These are phyloP conservation scores for Panicum virgatum DNA, from an alignment of 202 grass and related monocot genomes.

Conservation along the genomic window DNA sequence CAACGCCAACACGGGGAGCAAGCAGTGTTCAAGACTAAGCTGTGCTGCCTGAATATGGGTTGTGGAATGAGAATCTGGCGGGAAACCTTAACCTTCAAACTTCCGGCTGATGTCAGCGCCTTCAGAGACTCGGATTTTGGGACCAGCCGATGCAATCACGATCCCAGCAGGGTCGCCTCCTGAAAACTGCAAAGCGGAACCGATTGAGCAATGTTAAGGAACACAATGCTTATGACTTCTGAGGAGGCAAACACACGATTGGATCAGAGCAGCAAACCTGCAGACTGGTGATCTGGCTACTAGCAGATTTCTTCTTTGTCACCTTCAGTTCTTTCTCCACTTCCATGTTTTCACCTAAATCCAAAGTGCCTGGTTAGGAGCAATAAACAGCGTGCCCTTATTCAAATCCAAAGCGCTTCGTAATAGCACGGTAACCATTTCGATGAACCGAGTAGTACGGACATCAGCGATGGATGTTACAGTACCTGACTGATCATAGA, in stretches of 20 bases:
- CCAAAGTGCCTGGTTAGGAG: background rate
- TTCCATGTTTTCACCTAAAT: conserved; percentile 51
- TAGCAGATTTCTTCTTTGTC: conserved; percentile 56
- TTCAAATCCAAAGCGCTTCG: too few relatives aligned
- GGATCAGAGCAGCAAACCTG: conserved; percentile 45
- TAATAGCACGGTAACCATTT: background rate
- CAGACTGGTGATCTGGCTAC: conserved; percentile 58
- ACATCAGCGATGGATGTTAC: background rate
- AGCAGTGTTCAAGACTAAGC: background rate
- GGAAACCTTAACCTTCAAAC: conserved; percentile 62
- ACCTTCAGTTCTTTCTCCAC: conserved; percentile 42
- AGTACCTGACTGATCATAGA: conserved; percentile 71
- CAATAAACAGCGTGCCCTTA: background rate
- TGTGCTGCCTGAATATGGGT: background rate
- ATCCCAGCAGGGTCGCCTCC: conserved; percentile 31
- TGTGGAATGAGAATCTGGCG: background rate
- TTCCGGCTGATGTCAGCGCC: conserved; percentile 40
- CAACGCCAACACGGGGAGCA: background rate
- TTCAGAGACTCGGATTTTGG: conserved; percentile 51
- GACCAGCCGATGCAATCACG: conserved; percentile 62
- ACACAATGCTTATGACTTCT: background rate
- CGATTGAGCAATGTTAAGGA: background rate
- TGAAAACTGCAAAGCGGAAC: conserved; percentile 40
- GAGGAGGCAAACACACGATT: background rate
- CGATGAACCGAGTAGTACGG: background rate